Base-by-base conservation (phyloP, 2,329 filamentous ascomycete genomes). In the Cytospora piceae region DNA sequence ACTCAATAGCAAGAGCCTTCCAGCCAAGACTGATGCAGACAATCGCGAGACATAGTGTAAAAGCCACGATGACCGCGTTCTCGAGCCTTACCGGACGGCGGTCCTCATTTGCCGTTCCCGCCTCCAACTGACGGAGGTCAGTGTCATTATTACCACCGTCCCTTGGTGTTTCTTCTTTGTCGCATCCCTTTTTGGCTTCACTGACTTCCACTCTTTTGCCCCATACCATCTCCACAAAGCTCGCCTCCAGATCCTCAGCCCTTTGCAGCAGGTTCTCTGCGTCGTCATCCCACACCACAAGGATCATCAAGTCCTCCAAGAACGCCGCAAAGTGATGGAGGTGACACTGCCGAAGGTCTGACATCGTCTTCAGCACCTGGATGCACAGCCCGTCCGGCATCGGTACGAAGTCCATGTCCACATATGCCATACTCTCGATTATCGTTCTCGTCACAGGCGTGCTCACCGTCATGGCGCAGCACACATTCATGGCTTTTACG, bases 261-360 rank as follows among this genome's bases (percentile, higher is more conserved):
- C 87, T 80, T 17, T 78, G 75, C 14, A 88, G 75, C 20, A 88
- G 74, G 64, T 83, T 81, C 69, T 82, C 81, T 17, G 86, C 83
- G 51, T 87, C 82, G 69, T 89, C 87, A 53, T 87, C 87, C 87
- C 87, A 89, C 29, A 88, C 85, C 6, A 88, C 78, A n/a, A 89
- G 74, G 49, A 87, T 78, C 53, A 80, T 79, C n/a, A 80, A 77
- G 68, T 87, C 84, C 66, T 83, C 79, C 60, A 89, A 83, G 72
- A 89, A 89, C 11, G 87, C 86, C n/a, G 85, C 86, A 71, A 87
- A 88, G 67, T 89, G 86, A 74, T 88, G 85, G 73, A 88, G 87
- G 72, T 88, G 82, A 70, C 86, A 89, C 29, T 79, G 75, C 0
- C 85, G 83, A 5, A 91, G 77, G 58, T 84, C 81, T 2, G 79